phyloP scores from a whole-genome alignment of 495 filamentous ascomycete genomes.

The Lophium mytilinum region DNA sequence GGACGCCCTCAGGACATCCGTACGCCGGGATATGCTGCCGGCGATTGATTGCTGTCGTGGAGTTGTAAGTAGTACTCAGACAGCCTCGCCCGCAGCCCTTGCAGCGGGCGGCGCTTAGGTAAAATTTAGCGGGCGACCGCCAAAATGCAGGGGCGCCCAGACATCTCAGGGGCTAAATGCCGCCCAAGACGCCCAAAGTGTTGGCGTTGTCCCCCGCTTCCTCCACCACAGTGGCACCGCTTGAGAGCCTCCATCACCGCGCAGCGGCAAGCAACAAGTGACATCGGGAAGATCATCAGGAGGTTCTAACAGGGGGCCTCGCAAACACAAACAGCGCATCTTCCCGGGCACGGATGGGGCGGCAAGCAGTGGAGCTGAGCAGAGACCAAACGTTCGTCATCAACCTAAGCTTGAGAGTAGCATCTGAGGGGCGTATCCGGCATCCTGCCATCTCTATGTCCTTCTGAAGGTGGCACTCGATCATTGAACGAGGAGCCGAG shows the following conservation, averaged over 20 bases:
- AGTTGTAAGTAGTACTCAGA: neutral
- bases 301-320: neutral
- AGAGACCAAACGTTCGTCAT: neutral
- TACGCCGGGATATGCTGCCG: neutral
- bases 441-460: no score
- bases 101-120: neutral
- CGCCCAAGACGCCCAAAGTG: neutral
- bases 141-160: neutral
- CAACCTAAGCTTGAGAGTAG: neutral
- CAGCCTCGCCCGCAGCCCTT: neutral
- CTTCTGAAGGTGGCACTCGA: no score
- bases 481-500: no score
- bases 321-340: neutral
- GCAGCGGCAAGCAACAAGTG: neutral
- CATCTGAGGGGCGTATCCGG: no score
- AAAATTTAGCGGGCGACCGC: neutral
- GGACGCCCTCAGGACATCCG: no score
- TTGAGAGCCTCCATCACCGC: neutral
- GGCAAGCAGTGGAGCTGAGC: no score
- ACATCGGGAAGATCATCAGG: neutral
- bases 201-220: neutral
- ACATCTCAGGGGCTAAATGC: neutral
- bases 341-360: neutral
- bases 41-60: neutral
- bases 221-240: neutral